These are phyloP conservation scores for Corinectria fuckeliana DNA, from an alignment of 2,329 filamentous ascomycete genomes.

Conservation along the genomic window DNA sequence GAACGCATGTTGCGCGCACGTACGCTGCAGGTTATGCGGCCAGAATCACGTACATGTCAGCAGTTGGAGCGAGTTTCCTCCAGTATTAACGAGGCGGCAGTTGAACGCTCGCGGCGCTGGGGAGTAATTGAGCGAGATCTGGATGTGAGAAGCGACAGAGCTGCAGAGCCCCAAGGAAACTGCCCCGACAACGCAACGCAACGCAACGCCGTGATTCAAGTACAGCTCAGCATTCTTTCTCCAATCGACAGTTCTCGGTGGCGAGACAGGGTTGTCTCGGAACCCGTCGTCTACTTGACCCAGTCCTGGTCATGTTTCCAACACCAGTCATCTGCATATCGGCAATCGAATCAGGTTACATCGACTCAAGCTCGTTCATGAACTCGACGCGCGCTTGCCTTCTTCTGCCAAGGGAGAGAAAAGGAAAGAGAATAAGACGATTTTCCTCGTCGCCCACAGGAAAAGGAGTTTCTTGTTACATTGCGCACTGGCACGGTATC, in stretches of 20 bases:
- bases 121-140: background rate
- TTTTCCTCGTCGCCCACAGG: background rate
- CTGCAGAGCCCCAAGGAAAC: constrained; percentile 5
- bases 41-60: constrained; percentile 13
- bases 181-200: no score
- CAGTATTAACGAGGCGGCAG: constrained; percentile 3
- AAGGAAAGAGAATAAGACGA: background rate
- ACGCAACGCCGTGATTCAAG: background rate
- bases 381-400: constrained; percentile 1
- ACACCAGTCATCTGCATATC: background rate
- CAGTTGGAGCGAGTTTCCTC: constrained; percentile 5
- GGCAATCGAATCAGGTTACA: constrained; percentile 13
- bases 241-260: background rate
- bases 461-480: constrained; percentile 1
- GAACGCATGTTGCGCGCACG: constrained; percentile 3
- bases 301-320: constrained; percentile 1
- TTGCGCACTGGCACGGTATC: background rate
- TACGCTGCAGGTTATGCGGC: constrained; percentile 13
- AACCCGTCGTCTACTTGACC: constrained; percentile 2
- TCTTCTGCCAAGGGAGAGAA: no score
- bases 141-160: constrained; percentile 5
- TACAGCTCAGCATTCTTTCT: background rate
- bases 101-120: constrained; percentile 9
- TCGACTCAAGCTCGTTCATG: constrained; percentile 10
- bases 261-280: background rate